Base-by-base conservation (phyloP, 352 stramenopile species). In the Phytophthora pinifolia region DNA sequence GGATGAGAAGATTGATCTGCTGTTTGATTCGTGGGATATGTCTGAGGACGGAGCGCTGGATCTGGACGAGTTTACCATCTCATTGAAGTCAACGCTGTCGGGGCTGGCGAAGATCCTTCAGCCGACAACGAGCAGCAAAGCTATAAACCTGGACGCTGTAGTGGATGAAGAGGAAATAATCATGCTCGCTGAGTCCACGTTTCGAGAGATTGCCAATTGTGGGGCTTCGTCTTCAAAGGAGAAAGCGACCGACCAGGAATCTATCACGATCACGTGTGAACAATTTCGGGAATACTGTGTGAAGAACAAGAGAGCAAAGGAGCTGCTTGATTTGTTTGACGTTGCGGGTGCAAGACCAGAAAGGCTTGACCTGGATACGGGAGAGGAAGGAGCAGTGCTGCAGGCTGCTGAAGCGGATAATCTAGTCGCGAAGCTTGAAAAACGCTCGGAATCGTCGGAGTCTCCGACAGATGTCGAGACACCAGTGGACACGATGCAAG, bases 11-110 rank as follows among this genome's bases (percentile, higher is more conserved):
- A 74, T 92, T 36, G 81, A 93, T 37, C 60, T 93, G 57, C 41
- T 94, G 6, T 93, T 92, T 56, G 85, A 94, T 53, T 91, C 83
- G 43, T 93, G 81, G 82, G 85, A 93, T 56, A 90, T 94, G 80
- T 94, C 83, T 0, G 80, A 92, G 47, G 83, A 92, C 29, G 79
- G 76, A 29, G 74, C 70, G 44, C 55, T 94, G 49, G 79, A 92
- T 46, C 54, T 94, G 30, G 84, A 92, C 30, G 83, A 94, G 54
- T 83, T 92, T 49, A 91, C 79, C n/a, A 92, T 94, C 49, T 92
- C 84, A 15, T 67, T 94, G 30, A 94, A 94, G 65, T 94, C 84
- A 35, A 92, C 84, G 13, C 58, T 94, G 29, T 61, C 72, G 8
- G 84, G 84, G 7, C 62, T 94, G 20, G 45, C 62, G 8, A 89